Evolutionary conservation across 2,329 filamentous ascomycete species (phyloP).

Genomic region (Apiospora pterosperma): DNA sequence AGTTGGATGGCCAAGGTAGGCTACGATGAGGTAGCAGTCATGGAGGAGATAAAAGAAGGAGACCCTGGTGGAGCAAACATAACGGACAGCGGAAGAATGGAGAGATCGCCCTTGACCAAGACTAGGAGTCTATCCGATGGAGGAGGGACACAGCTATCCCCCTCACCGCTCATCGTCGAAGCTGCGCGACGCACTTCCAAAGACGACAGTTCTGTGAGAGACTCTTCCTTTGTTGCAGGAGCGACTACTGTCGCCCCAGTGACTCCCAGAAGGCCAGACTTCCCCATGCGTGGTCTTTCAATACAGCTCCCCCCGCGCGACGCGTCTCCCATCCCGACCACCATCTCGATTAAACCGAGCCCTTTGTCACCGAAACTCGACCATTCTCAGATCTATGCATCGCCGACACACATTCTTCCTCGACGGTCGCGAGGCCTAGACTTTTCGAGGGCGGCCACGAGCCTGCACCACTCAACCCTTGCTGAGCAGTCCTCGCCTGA

Average conservation of each 20-base stretch:
- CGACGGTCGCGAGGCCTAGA: constrained; percentile 86
- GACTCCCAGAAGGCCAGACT: constrained; percentile 69
- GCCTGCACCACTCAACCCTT: constrained; percentile 90
- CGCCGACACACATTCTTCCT: constrained; percentile 82
- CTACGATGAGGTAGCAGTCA: constrained; percentile 23
- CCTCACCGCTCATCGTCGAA: constrained; percentile 55
- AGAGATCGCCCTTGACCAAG: constrained; percentile 43
- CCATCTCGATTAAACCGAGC: constrained; percentile 47
- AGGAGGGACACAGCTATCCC: constrained; percentile 53
- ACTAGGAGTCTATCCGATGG: constrained; percentile 65
- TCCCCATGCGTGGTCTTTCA: constrained; percentile 61
- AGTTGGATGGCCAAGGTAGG: background rate
- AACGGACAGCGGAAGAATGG: constrained; percentile 10
- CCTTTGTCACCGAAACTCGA: constrained; percentile 86
- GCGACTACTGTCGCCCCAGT: constrained; percentile 45
- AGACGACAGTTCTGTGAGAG: constrained; percentile 60
- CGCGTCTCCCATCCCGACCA: constrained; percentile 31
- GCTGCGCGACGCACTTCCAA: constrained; percentile 57
- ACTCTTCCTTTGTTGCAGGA: constrained; percentile 28
- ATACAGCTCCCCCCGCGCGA: constrained; percentile 65
- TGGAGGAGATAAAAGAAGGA: constrained; percentile 17
- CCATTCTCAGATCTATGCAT: constrained; percentile 78
- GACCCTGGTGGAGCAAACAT: background rate
- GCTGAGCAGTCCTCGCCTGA: constrained; percentile 86
- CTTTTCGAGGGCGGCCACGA: constrained; percentile 90